These are phyloP conservation scores for Pythium myriotylum DNA, from an alignment of 352 stramenopile species.

Conservation along the genomic window DNA sequence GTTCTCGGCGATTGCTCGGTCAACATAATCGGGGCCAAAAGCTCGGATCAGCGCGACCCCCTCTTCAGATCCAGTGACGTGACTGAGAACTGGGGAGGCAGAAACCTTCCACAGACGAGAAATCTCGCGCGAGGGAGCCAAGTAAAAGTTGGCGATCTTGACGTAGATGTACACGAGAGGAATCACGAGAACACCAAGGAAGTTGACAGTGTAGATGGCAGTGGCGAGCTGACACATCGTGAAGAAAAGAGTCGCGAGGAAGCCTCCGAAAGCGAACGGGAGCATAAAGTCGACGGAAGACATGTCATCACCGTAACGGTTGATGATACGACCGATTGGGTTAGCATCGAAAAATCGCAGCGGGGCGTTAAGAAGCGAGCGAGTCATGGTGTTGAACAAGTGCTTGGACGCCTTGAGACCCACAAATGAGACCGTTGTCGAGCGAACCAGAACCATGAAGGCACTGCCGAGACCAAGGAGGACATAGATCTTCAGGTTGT, in stretches of 20 bases:
- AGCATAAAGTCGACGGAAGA: slow-evolving; percentile 84
- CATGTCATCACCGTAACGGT: slow-evolving; percentile 87
- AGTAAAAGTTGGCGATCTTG: slow-evolving; percentile 36
- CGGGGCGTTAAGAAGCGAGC: slow-evolving; percentile 75
- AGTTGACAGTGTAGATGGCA: slow-evolving; percentile 75
- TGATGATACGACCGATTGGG: slow-evolving; percentile 81
- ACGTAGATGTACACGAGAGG: slow-evolving; percentile 86
- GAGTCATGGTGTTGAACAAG: slow-evolving; percentile 79
- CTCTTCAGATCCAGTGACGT: slow-evolving; percentile 32
- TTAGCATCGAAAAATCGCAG: slow-evolving; percentile 91
- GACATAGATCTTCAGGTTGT: slow-evolving; percentile 32
- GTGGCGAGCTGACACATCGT: slow-evolving; percentile 61
- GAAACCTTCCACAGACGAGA: slow-evolving; percentile 34
- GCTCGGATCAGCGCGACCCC: slow-evolving; percentile 37
- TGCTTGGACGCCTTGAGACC: slow-evolving; percentile 35
- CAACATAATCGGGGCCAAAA: slow-evolving; percentile 35
- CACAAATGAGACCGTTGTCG: slow-evolving; percentile 24
- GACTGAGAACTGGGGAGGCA: slow-evolving; percentile 40
- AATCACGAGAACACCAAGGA: slow-evolving; percentile 69
- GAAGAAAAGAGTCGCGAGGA: slow-evolving; percentile 42
- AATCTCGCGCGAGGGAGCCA: slow-evolving; percentile 44
- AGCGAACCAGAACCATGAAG: slow-evolving; percentile 34
- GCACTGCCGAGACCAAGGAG: slow-evolving; percentile 14
- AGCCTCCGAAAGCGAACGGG: slow-evolving; percentile 30
- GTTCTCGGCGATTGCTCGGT: slow-evolving; percentile 29